Evolutionary conservation across 176 grass and related monocot genomes (phyloP).

Genomic region (Eragrostis curvula): DNA sequence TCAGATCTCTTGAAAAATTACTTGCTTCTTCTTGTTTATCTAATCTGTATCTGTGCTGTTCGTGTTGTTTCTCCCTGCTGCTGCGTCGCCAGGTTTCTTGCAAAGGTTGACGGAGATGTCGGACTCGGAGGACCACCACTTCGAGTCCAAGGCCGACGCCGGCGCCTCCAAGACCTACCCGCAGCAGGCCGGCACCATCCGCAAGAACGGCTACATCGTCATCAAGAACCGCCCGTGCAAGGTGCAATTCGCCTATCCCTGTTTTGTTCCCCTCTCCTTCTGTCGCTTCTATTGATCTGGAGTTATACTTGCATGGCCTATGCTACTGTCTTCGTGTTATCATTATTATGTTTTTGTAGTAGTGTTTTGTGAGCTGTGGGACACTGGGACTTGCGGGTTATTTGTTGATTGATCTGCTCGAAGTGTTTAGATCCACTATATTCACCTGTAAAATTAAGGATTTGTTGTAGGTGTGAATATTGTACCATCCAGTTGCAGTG

Average conservation of each 20-base stretch:
- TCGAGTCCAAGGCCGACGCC: constrained; percentile 63
- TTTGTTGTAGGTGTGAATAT: background rate
- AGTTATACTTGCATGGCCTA: background rate
- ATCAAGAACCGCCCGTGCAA: constrained; percentile 60
- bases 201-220: constrained; percentile 55
- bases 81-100: background rate
- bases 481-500: background rate
- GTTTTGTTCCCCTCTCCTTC: background rate
- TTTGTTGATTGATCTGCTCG: background rate
- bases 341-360: background rate
- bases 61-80: too few relatives aligned
- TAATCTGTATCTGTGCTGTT: background rate
- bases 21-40: too few relatives aligned
- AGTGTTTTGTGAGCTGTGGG: background rate
- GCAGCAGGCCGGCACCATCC: constrained; percentile 61
- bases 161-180: constrained; percentile 64
- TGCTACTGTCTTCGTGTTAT: background rate
- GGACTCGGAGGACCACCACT: constrained; percentile 56
- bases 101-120: constrained; percentile 46
- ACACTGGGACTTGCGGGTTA: background rate
- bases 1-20: background rate
- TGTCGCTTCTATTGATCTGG: background rate
- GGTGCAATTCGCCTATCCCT: background rate
- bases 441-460: background rate
- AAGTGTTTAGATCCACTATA: constrained; percentile 13